Percentiles rank a stretch among this genome's conserved stretches.
phyloP scores from a whole-genome alignment of 2,329 filamentous ascomycete species.

The Cadophora sp. region DNA sequence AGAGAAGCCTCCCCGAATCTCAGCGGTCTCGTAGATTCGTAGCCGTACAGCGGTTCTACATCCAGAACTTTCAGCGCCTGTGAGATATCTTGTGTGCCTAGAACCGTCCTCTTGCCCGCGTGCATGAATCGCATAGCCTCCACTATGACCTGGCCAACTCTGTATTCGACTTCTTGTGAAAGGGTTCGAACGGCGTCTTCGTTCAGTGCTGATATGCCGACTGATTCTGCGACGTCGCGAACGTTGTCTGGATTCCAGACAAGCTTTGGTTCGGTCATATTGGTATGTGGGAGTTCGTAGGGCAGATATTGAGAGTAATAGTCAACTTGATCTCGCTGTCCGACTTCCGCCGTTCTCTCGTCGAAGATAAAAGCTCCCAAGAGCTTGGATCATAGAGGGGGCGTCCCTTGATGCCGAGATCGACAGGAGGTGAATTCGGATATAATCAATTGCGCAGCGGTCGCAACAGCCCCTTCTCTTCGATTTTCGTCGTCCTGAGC shows the following conservation, averaged over 20 bases:
- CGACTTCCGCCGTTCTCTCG: background rate
- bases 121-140: conserved; percentile 98
- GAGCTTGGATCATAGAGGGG: background rate
- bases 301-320: background rate
- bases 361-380: background rate
- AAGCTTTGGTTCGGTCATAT: conserved; percentile 48
- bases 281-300: conserved; percentile 2
- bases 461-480: background rate
- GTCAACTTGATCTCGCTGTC: background rate
- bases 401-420: background rate
- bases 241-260: conserved; percentile 98
- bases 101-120: conserved; percentile 81
- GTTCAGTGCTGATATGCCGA: conserved; percentile 81
- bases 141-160: conserved; percentile 89
- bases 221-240: conserved; percentile 92
- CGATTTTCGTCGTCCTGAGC: background rate
- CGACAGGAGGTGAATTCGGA: conserved; percentile 5
- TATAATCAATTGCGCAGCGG: background rate
- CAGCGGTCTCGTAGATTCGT: conserved; percentile 88
- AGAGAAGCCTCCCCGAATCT: conserved; percentile 93
- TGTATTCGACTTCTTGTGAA: conserved; percentile 93
- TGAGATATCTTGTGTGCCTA: conserved; percentile 89
- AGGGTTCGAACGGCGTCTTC: conserved; percentile 89
- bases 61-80: conserved; percentile 86
- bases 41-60: conserved; percentile 94